These are phyloP conservation scores for Ogataea thermomethanolica DNA, from an alignment of 805 yeast genomes.

Conservation along the genomic window DNA sequence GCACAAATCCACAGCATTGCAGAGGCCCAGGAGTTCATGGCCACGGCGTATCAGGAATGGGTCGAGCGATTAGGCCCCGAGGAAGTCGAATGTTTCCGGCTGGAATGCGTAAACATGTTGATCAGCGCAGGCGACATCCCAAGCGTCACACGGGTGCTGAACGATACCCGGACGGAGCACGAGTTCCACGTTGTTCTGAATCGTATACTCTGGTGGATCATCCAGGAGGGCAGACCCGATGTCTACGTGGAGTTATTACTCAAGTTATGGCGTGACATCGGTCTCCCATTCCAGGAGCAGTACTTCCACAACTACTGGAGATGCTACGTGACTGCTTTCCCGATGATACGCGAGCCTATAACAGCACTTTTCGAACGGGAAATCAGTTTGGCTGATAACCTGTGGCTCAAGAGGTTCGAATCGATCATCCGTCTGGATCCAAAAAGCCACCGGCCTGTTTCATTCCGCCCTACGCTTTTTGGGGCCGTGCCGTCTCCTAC, in stretches of 20 bases:
- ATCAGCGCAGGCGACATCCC: conserved; percentile 19
- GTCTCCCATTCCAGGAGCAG: conserved; percentile 15
- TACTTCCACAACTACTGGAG: conserved; percentile 24
- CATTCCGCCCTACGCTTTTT: conserved; percentile 5
- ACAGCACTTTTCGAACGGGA: conserved; percentile 12
- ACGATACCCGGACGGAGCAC: conserved; percentile 4
- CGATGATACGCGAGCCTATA: conserved; percentile 19
- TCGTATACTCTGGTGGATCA: conserved; percentile 17
- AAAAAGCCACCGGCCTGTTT: not conserved
- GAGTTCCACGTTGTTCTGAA: conserved; percentile 12
- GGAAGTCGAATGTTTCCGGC: conserved; percentile 4
- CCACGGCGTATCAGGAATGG: conserved; percentile 2
- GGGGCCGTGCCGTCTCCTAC: conserved; percentile 7
- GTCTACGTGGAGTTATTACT: conserved; percentile 19
- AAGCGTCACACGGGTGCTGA: conserved; percentile 10
- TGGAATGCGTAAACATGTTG: conserved; percentile 16
- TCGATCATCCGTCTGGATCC: conserved; percentile 1
- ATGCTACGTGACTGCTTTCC: conserved; percentile 18
- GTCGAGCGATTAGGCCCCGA: conserved; percentile 9
- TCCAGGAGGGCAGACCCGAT: conserved; percentile 19
- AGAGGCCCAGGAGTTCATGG: conserved; percentile 4
- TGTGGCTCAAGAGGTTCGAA: not conserved
- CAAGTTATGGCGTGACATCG: conserved; percentile 28
- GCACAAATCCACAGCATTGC: conserved; percentile 8
- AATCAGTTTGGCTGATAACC: not conserved